Conservation (phyloP, 768 basidiomycete genomes). For the Dioszegia aurantiaca region DNA sequence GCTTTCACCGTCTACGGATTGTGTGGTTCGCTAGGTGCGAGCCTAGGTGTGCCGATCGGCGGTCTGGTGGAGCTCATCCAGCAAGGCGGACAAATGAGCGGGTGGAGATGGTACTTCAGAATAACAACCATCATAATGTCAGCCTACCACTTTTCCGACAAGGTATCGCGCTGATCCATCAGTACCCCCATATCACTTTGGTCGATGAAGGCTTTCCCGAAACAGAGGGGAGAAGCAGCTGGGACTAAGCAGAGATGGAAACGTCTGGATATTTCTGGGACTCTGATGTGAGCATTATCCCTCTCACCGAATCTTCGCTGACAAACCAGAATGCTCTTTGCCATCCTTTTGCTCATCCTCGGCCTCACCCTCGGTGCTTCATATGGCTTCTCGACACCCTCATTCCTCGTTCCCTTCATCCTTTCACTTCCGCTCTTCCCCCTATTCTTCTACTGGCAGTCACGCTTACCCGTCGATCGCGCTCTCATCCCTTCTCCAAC, state of each 20-base stretch:
- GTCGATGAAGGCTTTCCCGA: conserved; percentile 25
- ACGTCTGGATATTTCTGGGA: conserved; percentile 21
- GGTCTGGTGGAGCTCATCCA: conserved; percentile 32
- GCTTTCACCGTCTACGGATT: conserved; percentile 29
- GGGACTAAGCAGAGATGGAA: conserved; percentile 16
- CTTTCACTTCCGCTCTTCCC: conserved; percentile 28
- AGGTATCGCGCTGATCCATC: neutral
- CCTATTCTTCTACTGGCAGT: conserved; percentile 39
- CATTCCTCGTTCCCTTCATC: conserved; percentile 38
- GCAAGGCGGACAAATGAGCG: conserved; percentile 20
- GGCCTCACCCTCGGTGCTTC: conserved; percentile 42
- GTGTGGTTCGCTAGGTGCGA: conserved; percentile 26
- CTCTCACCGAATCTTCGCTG: neutral
- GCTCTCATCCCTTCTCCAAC: conserved; percentile 37
- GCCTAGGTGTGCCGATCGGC: conserved; percentile 26
- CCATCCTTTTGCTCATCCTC: conserved; percentile 41
- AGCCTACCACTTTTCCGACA: neutral
- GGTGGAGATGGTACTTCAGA: conserved; percentile 47
- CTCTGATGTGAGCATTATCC: conserved; percentile 12
- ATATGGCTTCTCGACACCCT: conserved; percentile 32
- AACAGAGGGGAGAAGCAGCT: conserved; percentile 5
- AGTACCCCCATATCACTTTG: conserved; percentile 16
- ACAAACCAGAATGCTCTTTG: conserved; percentile 21
- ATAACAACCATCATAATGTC: conserved; percentile 5
- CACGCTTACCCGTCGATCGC: conserved; percentile 10